These are phyloP conservation scores for Saussurea involucrata DNA, from an alignment of 129 eudicot species.

Conservation along the genomic window DNA sequence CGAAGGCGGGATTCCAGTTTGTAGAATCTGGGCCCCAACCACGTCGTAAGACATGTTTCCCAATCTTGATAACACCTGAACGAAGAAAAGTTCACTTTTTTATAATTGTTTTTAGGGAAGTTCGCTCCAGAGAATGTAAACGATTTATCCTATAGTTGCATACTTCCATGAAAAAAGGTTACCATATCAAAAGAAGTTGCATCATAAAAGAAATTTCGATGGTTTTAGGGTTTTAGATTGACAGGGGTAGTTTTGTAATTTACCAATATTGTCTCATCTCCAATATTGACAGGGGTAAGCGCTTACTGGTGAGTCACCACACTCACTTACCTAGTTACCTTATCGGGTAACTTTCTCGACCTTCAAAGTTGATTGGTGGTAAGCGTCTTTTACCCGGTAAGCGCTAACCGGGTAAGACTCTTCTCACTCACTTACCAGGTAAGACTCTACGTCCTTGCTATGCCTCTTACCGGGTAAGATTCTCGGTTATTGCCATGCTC, in stretches of 20 bases:
- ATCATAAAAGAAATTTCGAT: neutral
- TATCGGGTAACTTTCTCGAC: no score
- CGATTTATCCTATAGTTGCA: neutral
- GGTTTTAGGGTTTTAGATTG: neutral
- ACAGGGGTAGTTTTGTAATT: neutral
- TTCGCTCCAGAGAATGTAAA: neutral
- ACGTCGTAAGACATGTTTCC: slow-evolving; percentile 97
- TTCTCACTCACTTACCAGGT: no score
- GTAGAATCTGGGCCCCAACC: slow-evolving; percentile 90
- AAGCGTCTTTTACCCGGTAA: no score
- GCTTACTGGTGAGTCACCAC: no score
- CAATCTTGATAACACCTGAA: slow-evolving; percentile 85
- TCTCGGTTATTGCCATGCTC: no score
- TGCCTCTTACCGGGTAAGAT: no score
- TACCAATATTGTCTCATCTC: neutral
- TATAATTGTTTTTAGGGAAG: neutral
- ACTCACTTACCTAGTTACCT: no score
- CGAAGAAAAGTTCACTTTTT: neutral
- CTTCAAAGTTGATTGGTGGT: no score
- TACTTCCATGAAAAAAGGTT: neutral
- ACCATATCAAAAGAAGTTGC: neutral
- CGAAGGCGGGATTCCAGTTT: slow-evolving; percentile 91
- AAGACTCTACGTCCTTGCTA: no score
- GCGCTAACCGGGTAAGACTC: no score
- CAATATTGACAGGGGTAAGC: no score